Evolutionary conservation across 2,329 filamentous ascomycete species (phyloP).

Genomic region (Tricladium varicosporioides): DNA sequence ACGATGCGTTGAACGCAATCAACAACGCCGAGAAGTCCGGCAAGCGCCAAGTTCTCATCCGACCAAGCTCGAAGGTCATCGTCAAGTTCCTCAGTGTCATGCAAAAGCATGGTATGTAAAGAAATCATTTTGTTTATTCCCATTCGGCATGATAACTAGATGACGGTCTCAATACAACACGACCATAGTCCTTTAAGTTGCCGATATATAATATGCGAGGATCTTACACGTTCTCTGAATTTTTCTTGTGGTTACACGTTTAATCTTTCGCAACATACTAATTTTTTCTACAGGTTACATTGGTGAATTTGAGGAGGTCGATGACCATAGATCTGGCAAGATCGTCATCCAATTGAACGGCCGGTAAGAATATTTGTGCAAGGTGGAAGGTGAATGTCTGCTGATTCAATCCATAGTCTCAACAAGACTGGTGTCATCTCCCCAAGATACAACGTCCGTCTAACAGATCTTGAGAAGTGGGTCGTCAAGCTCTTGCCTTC

Average conservation of each 20-base stretch:
- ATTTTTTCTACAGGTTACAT: conserved; percentile 74
- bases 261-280: conserved; percentile 90
- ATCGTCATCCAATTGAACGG: conserved; percentile 99
- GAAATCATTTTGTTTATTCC: conserved; percentile 12
- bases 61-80: conserved; percentile 98
- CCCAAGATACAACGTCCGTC: conserved; percentile 98
- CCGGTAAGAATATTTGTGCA: conserved; percentile 49
- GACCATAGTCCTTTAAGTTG: conserved; percentile 99
- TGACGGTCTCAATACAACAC: conserved; percentile 82
- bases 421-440: conserved; percentile 99
- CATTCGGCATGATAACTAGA: conserved; percentile 99
- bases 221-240: conserved; percentile 97
- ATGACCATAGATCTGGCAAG: conserved; percentile 99
- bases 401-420: conserved; percentile 47
- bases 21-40: conserved; percentile 99
- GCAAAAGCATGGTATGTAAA: conserved; percentile 95
- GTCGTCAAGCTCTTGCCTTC: conserved; percentile 97
- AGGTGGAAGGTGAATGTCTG: background rate
- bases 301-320: conserved; percentile 98
- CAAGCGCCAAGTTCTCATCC: conserved; percentile 99
- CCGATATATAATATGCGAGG: conserved; percentile 92
- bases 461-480: conserved; percentile 99
- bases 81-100: conserved; percentile 99
- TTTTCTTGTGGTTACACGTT: conserved; percentile 81
- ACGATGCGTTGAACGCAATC: conserved; percentile 98